phyloP scores from a whole-genome alignment of 139 green algal species.

The Coelastrella sp. region DNA sequence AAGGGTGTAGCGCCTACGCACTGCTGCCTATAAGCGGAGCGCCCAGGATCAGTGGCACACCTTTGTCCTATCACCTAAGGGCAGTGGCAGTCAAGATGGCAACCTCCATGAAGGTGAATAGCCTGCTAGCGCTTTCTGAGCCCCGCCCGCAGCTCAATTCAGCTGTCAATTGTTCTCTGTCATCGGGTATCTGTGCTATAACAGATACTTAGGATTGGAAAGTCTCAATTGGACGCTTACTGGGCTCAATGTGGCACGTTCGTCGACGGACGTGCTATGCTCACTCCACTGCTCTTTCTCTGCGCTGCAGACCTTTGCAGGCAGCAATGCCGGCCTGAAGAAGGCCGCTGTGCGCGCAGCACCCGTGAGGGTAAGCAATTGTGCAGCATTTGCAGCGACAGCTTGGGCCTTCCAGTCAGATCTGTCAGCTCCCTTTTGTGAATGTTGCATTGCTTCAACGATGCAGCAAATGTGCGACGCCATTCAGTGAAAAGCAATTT shows the following conservation, averaged over 20 bases:
- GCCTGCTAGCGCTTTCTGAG: background rate
- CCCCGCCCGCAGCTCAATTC: background rate
- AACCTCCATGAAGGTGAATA: conserved; percentile 5
- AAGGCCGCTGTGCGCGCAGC: conserved; percentile 57
- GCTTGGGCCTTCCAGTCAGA: background rate
- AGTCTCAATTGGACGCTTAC: background rate
- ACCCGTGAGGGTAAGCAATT: conserved; percentile 53
- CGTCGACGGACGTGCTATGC: background rate
- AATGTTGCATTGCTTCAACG: background rate
- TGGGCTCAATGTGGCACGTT: background rate
- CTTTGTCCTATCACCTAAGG: background rate
- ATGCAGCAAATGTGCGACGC: background rate
- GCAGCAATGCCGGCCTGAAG: conserved; percentile 56
- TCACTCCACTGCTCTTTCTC: background rate
- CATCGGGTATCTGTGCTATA: too few species aligned
- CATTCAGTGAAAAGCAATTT: too few species aligned
- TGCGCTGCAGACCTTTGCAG: conserved; percentile 61
- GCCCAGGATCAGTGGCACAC: background rate
- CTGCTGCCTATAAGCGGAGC: background rate
- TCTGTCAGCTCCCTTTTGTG: background rate
- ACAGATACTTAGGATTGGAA: background rate
- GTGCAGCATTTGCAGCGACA: background rate
- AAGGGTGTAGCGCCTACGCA: conserved; percentile 11
- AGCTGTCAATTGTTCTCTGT: background rate
- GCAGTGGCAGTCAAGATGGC: conserved; percentile 3